Evolutionary conservation across 805 yeast genomes (phyloP).

Genomic region (Diddensiella santjacobensis): DNA sequence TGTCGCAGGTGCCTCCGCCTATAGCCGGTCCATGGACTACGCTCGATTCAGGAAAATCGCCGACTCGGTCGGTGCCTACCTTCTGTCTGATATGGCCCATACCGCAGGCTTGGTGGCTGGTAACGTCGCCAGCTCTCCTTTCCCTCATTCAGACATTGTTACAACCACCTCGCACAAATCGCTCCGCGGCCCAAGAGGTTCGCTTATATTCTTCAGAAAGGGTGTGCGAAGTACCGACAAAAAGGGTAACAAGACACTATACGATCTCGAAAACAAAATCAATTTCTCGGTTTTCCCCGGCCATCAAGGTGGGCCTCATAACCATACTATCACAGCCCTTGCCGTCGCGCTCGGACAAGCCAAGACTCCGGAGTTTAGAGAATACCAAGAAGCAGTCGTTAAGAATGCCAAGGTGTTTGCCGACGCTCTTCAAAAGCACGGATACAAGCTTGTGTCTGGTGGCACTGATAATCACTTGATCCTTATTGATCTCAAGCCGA

Average conservation of each 20-base stretch:
- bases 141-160: conserved; percentile 89
- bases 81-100: conserved; percentile 95
- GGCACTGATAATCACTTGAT: conserved; percentile 96
- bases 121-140: conserved; percentile 89
- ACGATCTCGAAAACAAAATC: conserved; percentile 86
- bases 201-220: conserved; percentile 95
- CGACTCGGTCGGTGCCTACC: conserved; percentile 87
- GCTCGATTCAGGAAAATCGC: conserved; percentile 86
- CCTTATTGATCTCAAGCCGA: conserved; percentile 73
- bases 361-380: conserved; percentile 77
- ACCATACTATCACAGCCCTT: conserved; percentile 93
- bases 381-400: conserved; percentile 80
- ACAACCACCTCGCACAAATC: conserved; percentile 98
- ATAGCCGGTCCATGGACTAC: conserved; percentile 87
- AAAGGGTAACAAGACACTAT: conserved; percentile 80
- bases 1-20: conserved; percentile 97
- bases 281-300: conserved; percentile 99
- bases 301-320: conserved; percentile 99
- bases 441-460: conserved; percentile 76
- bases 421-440: conserved; percentile 55
- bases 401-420: conserved; percentile 79
- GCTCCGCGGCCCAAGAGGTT: conserved; percentile 98
- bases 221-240: conserved; percentile 77
- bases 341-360: conserved; percentile 96
- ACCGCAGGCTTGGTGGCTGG: conserved; percentile 95